Base-by-base conservation (phyloP, 2,329 filamentous ascomycete genomes). In the Truncatella angustata region DNA sequence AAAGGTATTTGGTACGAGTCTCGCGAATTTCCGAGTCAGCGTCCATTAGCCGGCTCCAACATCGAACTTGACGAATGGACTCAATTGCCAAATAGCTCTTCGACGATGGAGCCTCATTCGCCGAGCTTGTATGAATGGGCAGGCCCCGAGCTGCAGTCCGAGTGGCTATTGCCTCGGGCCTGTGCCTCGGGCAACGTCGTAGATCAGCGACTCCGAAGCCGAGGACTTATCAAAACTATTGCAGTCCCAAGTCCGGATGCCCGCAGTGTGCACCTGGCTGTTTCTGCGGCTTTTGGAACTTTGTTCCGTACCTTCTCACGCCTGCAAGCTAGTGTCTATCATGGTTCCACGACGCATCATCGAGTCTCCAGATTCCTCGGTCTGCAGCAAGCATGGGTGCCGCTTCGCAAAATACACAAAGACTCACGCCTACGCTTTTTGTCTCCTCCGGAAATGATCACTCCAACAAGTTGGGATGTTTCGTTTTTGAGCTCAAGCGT, bases 391-490 rank as follows among this genome's bases (percentile, higher is more conserved):
- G 70, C 81, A 0, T 90, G 88, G 79, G 79, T 92, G n/a, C 89
- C 89, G 4, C 73, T 93, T 16, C 82, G 88, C 47, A 92, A 92
- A 66, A 73, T 90, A 3, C 82, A 88, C 63, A 90, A 87, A 62
- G 86, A 90, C 52, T 85, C 86, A 0, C 80, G 84, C 23, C 76
- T 93, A 5, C 82, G 84, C 1, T 91, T 91, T 59, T 74, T 92
- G 10, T 81, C 80, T 5, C 84, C 83, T 1, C 75, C 82, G 1
- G 89, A 92, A 65, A 88, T 92, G 83, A 70, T 88, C 34, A 91
- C 86, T 1, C 82, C 87, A 0, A 80, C 84, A 1, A 69, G 85
- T 3, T 93, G 89, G 89, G 82, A 85, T 48, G 81, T 85, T 2
- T 75, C 81, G 9, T 92, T 92, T 56, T 75, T 93, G 24, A 77